Evolutionary conservation across 2,329 filamentous ascomycete genomes (phyloP).

Genomic region (Pyricularia pennisetigena): DNA sequence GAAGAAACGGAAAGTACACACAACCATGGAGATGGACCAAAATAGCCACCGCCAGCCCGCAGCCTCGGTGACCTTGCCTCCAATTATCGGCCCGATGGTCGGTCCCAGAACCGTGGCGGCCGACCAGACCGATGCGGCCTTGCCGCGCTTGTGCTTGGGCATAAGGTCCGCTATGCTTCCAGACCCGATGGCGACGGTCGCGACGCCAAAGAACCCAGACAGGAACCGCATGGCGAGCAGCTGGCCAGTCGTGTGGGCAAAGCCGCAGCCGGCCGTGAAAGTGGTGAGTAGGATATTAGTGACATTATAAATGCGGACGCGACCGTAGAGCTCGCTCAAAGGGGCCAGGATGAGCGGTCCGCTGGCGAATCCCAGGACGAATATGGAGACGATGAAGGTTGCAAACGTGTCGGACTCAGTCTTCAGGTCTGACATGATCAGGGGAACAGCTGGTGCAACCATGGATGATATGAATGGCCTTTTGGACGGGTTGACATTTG

Average conservation of each 20-base stretch:
- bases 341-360: conserved; percentile 51
- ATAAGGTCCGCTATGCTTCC: conserved; percentile 59
- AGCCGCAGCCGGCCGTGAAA: conserved; percentile 40
- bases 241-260: conserved; percentile 33
- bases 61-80: conserved; percentile 27
- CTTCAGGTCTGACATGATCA: conserved; percentile 52
- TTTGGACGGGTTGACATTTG: background rate
- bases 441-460: conserved; percentile 57
- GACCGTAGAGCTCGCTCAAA: conserved; percentile 50
- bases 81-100: conserved; percentile 32
- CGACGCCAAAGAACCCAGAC: conserved; percentile 50
- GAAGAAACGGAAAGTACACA: background rate
- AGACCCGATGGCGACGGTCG: conserved; percentile 60
- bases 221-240: conserved; percentile 55
- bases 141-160: conserved; percentile 41
- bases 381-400: conserved; percentile 36
- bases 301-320: conserved; percentile 30
- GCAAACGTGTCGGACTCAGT: conserved; percentile 24
- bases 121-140: conserved; percentile 41
- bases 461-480: conserved; percentile 27
- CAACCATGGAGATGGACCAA: conserved; percentile 29
- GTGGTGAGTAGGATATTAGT: conserved; percentile 27
- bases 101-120: conserved; percentile 28
- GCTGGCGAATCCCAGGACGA: conserved; percentile 53
- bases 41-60: conserved; percentile 39